phyloP scores from a whole-genome alignment of 768 basidiomycete genomes.

The Serendipita sp. region DNA sequence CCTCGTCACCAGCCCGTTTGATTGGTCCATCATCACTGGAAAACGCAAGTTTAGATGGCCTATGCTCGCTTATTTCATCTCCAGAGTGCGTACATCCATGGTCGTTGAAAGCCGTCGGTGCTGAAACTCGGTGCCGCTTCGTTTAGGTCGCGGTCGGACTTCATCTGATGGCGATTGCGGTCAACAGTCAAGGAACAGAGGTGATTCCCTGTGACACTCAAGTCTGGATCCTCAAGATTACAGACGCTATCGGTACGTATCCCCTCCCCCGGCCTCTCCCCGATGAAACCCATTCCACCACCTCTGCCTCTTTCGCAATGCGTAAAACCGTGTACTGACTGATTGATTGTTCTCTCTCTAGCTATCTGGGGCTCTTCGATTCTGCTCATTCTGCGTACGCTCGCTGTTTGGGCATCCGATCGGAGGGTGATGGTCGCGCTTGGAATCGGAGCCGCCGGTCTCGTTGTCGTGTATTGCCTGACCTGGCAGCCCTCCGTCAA shows the following conservation, averaged over 20 bases:
- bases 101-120: not conserved
- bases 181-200: not conserved
- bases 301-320: not conserved
- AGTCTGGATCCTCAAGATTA: slow-evolving; percentile 6
- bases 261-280: not conserved
- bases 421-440: not conserved
- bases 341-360: not conserved
- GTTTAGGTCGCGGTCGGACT: slow-evolving; percentile 3
- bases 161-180: not conserved
- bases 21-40: slow-evolving; percentile 2
- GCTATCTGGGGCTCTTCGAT: slow-evolving; percentile 2
- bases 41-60: slow-evolving; percentile 2
- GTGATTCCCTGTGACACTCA: slow-evolving; percentile 2
- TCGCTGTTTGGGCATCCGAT: slow-evolving; percentile 2
- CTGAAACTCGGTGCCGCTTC: not conserved
- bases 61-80: slow-evolving; percentile 2
- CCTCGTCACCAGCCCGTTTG: not conserved
- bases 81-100: not conserved
- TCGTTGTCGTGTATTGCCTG: slow-evolving; percentile 3
- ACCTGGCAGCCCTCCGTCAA: not conserved
- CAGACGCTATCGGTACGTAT: not conserved
- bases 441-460: not conserved
- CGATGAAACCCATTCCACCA: not conserved
- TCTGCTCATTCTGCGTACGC: not conserved
- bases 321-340: no score